Conservation (phyloP, 352 stramenopile species). For the Pythium coloratum region DNA sequence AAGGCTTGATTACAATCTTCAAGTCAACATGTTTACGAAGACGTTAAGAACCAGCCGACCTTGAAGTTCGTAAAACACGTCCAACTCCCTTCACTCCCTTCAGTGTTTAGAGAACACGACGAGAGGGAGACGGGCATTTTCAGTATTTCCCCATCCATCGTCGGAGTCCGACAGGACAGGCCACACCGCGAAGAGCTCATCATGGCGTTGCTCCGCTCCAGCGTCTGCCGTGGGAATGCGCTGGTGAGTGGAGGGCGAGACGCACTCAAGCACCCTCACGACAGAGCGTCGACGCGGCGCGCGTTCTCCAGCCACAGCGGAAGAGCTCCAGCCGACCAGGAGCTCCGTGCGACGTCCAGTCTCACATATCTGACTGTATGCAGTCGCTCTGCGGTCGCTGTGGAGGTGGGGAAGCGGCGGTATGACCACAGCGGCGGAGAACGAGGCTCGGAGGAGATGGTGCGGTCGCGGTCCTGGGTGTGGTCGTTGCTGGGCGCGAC, state of each 20-base stretch:
- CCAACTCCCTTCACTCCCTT: slow-evolving; percentile 11
- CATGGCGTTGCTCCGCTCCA: slow-evolving; percentile 29
- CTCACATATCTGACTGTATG: neutral
- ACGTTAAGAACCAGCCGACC: slow-evolving; percentile 13
- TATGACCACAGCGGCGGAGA: neutral
- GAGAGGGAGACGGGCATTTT: slow-evolving; percentile 10
- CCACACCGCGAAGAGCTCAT: neutral
- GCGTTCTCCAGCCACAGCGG: slow-evolving; percentile 11
- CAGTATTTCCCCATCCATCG: neutral
- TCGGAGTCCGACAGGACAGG: neutral
- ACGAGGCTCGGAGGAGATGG: neutral
- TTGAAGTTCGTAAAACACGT: slow-evolving; percentile 29
- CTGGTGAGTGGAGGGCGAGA: slow-evolving; percentile 8
- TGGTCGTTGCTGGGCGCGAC: slow-evolving; percentile 24
- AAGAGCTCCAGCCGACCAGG: neutral
- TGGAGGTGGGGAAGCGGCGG: neutral
- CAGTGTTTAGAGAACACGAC: slow-evolving; percentile 17
- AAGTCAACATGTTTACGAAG: neutral
- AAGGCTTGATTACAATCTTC: neutral
- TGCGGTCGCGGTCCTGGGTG: slow-evolving; percentile 5
- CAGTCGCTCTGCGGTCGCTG: neutral
- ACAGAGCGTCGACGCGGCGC: slow-evolving; percentile 14
- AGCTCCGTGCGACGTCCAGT: neutral
- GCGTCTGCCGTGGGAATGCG: slow-evolving; percentile 18
- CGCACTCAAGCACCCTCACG: slow-evolving; percentile 22